Evolutionary conservation across 2,329 filamentous ascomycete genomes (phyloP), one percentile per base, ranked within the genome.

Genomic region (Talaromyces sp.): DNA sequence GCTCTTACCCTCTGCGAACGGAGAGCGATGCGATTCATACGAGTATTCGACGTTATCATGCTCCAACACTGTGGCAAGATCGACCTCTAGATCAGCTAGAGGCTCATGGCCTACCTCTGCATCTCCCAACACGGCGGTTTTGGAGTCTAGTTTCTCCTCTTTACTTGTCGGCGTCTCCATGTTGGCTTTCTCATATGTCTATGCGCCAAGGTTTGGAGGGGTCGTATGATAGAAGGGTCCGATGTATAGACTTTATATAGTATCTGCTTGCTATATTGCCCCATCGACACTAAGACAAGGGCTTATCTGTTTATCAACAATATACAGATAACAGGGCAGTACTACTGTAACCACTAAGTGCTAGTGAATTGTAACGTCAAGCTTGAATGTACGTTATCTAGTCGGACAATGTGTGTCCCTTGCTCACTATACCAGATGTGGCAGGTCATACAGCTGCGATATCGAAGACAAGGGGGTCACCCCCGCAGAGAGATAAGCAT

Each of bases 11-110:
- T 68, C 65, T 10, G 65, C 61, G 43, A 67, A 69, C 2, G 67
- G 66, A 10, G 66, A 69, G 22, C 66, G 65, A 40, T 67, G 62
- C 17, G 64, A 66, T n/a, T 66, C 64, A 39, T 65, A 62, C 6
- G 62, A 50, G 37, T 56, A 56, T 31, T 61, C 48, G 43, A 56
- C 53, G 21, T 37, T 37, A 10, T 60, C 53, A 9, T 59, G 57
- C 6, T 56, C 54, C 11, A 61, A 22, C 13, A 61, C 57, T n/a
- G 46, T 36, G 2, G 33, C 53, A 22, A 61, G 43, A 9, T 61
- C 60, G 22, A 60, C 37, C 21, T 61, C 57, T 17, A 61, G 43
- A 36, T 60, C 60, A 6, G 56, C 60, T 22, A 60, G 39, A 43
- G 10, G 33, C 17, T 35, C 60, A 48, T 53, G 57, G n/a, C 50